Base-by-base conservation (phyloP, 805 yeast species). In the Jamesozyma gamospora region DNA sequence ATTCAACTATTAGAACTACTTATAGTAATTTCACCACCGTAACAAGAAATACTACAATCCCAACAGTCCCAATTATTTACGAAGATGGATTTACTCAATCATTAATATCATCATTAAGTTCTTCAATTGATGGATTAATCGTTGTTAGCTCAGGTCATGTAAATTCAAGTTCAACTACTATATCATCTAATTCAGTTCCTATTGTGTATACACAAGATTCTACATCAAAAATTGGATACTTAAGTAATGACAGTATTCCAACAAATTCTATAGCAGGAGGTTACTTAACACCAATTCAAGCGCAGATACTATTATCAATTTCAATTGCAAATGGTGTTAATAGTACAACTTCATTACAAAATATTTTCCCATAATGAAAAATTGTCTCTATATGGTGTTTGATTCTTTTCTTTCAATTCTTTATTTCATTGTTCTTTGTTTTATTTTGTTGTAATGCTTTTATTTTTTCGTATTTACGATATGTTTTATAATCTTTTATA, bases 201-300 rank as follows among this genome's bases (percentile, higher is more conserved):
- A 40, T 56, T 6, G 56, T 57, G 9, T 56, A 41, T 35, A 49
- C 60, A 9, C 17, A 39, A 12, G 34, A 34, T 26, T 41, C 38
- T 19, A 36, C 18, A 4, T 42, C 37, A 18, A 21, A 21, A 6
- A 39, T 51, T 33, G 39, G 42, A n/a, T 48, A 40, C 28, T 41
- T 52, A 10, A 43, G 45, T 6, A 39, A 41, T 6, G 43, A 44
- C 4, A 47, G 46, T 16, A 46, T 53, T 14, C 58, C 61, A 30
- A 27, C 34, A 0, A 48, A 48, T 15, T 51, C 56, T 12, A 46
- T 59, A 32, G 51, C 58, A 12, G 63, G 54, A 12, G 64, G 63
- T 16, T 50, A 47, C 41, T 41, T 58, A 38, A 43, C 59, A 13
- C 63, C 64, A 35, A 37, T 48, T 17, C 53, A 60, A 46, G 57